Base-by-base conservation (phyloP, 148 eudicot species). In the Camellia granthamiana region DNA sequence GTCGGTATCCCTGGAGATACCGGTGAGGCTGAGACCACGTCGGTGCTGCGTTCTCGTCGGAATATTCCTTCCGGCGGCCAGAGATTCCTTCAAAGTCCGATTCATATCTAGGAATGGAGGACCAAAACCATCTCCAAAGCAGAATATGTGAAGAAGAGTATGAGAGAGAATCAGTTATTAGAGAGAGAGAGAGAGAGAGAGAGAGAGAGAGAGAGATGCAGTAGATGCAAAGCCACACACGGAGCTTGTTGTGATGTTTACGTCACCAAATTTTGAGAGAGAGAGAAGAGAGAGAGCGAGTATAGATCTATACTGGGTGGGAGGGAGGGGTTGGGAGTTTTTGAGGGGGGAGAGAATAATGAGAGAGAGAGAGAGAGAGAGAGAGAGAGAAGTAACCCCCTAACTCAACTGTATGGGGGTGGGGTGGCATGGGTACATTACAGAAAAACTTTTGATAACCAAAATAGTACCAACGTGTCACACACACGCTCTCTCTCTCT, bases 41-140 rank as follows among this genome's bases (percentile, higher is more conserved):
- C 83, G 79, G 76, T 81, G 79, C 21, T 76, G 78, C 19, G 76
- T 69, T 78, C 67, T 21, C 18, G 65, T 64, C 65, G 84, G 72
- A 72, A 30, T 51, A 63, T 41, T 77, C 78, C 84, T 77, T 59
- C 84, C 81, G 59, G 73, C 81, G 58, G 58, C 3, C 0, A 72
- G 23, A 19, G 77, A 78, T n/a, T 71, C 80, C 69, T 49, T 56
- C 16, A 77, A 41, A 21, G 67, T 82, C 38, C 81, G 61, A 74
- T 72, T 72, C 84, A 82, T 82, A 2, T 58, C 80, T 67, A 68
- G 0, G 64, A 68, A 42, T 54, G n/a, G 54, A 68, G 30, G 21
- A 68, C 41, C 41, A 54, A 38, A 41, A 41, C 64, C 74, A 78
- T 68, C n/a, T 9, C 64, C 74, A 54, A 66, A 47, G 5, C 51